A percentile compares a stretch with the other conserved stretches of the same genome.
phyloP scores from a whole-genome alignment of 1,284 basidiomycete species.

The Ganoderma lucidum region DNA sequence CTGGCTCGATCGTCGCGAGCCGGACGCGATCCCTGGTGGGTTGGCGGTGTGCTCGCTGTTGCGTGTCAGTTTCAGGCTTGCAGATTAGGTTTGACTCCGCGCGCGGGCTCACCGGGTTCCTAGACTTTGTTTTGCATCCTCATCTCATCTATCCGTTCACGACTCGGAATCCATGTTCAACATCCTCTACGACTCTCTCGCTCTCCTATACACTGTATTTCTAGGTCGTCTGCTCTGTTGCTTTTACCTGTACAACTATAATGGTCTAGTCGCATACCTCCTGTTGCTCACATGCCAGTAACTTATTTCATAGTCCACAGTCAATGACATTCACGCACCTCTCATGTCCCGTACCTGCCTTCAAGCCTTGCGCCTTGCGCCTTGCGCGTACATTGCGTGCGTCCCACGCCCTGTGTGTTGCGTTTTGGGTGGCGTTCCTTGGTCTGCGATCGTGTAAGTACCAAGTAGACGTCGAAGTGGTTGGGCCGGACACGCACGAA shows the following conservation, averaged over 20 bases:
- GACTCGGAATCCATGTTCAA: not conserved
- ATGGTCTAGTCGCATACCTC: not conserved
- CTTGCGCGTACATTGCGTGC: not conserved
- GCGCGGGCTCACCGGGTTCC: not conserved
- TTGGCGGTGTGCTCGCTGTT: not conserved
- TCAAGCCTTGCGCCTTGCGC: too few relatives aligned
- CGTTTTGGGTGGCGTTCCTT: not conserved
- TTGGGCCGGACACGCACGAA: not conserved
- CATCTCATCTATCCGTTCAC: constrained; percentile 1
- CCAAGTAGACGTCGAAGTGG: not conserved
- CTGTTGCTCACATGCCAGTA: not conserved
- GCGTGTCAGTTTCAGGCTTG: not conserved
- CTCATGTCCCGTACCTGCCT: not conserved
- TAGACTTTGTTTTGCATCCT: constrained; percentile 2
- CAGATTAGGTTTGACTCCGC: constrained; percentile 6
- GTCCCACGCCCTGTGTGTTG: too few relatives aligned
- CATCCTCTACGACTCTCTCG: not conserved
- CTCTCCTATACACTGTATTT: constrained; percentile 8
- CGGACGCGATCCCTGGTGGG: not conserved
- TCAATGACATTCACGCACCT: constrained; percentile 6
- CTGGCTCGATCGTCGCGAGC: not conserved
- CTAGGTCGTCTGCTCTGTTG: not conserved
- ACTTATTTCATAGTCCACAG: not conserved
- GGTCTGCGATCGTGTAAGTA: not conserved
- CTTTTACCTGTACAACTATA: not conserved